Evolutionary conservation across 768 basidiomycete genomes (phyloP).

Genomic region (Rhizopogon salebrosus): DNA sequence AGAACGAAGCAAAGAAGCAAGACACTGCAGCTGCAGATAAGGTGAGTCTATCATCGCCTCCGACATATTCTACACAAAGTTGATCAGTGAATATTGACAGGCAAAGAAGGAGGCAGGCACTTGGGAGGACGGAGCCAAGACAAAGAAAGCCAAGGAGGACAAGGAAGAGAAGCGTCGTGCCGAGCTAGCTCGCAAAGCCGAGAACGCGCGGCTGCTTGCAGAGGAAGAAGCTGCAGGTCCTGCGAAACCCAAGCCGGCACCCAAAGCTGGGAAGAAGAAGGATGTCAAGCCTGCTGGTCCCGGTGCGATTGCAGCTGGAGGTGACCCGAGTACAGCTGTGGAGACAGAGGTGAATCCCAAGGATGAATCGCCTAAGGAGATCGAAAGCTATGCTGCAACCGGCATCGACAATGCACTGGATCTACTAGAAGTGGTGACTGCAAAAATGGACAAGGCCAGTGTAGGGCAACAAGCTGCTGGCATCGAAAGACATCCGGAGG

Average conservation of each 20-base stretch:
- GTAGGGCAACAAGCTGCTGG: slow-evolving; percentile 82
- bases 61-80: not conserved
- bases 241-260: slow-evolving; percentile 54
- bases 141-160: slow-evolving; percentile 63
- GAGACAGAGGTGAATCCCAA: slow-evolving; percentile 18
- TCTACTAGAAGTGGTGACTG: slow-evolving; percentile 81
- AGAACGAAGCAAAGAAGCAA: slow-evolving; percentile 82
- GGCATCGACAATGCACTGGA: slow-evolving; percentile 91
- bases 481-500: slow-evolving; percentile 91
- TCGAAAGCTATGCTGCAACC: slow-evolving; percentile 74
- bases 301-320: slow-evolving; percentile 81
- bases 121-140: slow-evolving; percentile 67
- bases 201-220: slow-evolving; percentile 79
- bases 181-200: slow-evolving; percentile 81
- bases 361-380: slow-evolving; percentile 31
- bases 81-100: slow-evolving; percentile 31
- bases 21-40: slow-evolving; percentile 54
- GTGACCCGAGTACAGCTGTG: slow-evolving; percentile 17
- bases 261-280: slow-evolving; percentile 63
- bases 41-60: slow-evolving; percentile 30
- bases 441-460: slow-evolving; percentile 91
- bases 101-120: slow-evolving; percentile 64
- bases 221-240: slow-evolving; percentile 72
- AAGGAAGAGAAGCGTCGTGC: slow-evolving; percentile 78
- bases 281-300: slow-evolving; percentile 68